phyloP scores from a whole-genome alignment of 139 green algal genomes.

The Trebouxia sp. region DNA sequence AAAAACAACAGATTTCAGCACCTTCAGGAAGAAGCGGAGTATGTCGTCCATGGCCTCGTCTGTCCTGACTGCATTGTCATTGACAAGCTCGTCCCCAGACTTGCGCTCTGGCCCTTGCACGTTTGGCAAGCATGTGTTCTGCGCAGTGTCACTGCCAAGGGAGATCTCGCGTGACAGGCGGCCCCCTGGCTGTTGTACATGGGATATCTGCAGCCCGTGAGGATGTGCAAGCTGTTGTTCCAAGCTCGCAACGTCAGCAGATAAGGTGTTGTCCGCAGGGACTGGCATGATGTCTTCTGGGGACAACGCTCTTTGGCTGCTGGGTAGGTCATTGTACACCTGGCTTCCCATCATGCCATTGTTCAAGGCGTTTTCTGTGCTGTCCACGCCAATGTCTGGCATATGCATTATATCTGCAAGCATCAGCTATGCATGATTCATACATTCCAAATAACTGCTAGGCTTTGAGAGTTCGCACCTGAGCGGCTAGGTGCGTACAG shows the following conservation, averaged over 20 bases:
- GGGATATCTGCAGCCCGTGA: background rate
- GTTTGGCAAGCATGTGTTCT: background rate
- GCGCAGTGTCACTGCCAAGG: background rate
- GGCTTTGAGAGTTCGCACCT: background rate
- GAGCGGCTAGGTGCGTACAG: too few species aligned
- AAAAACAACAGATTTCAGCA: background rate
- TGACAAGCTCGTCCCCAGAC: background rate
- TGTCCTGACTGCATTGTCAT: background rate
- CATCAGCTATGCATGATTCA: background rate
- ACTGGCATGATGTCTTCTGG: background rate
- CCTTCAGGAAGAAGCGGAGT: slow-evolving; percentile 22
- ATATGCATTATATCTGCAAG: background rate
- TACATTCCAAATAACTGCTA: background rate
- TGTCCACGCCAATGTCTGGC: background rate
- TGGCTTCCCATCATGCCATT: slow-evolving; percentile 1
- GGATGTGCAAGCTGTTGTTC: background rate
- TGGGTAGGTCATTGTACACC: background rate
- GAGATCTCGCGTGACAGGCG: background rate
- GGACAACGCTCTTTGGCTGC: background rate
- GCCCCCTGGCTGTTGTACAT: background rate
- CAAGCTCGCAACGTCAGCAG: background rate
- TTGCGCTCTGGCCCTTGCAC: background rate
- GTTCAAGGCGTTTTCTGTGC: background rate
- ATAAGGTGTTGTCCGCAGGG: background rate
- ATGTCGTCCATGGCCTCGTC: slow-evolving; percentile 25